Evolutionary conservation across 2,329 filamentous ascomycete species (phyloP).

Genomic region (Phyllosticta ampelicida): DNA sequence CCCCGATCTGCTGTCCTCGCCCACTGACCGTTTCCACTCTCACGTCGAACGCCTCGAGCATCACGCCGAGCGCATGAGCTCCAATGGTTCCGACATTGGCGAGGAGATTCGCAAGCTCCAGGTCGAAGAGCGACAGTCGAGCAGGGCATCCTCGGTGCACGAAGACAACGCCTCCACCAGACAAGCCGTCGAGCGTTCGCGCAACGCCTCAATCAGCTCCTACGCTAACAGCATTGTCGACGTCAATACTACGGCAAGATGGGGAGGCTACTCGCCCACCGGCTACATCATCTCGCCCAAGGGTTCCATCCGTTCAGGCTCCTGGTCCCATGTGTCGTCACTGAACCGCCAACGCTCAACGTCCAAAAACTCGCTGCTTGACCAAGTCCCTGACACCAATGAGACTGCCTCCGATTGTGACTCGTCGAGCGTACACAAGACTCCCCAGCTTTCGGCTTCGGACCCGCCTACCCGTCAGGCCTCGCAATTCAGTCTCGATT

Average conservation of each 20-base stretch:
- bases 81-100: constrained; percentile 61
- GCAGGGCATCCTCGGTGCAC: constrained; percentile 46
- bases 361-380: constrained; percentile 31
- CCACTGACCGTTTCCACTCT: constrained; percentile 50
- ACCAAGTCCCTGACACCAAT: constrained; percentile 31
- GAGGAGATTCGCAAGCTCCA: constrained; percentile 66
- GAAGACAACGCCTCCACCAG: neutral
- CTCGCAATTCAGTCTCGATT: constrained; percentile 22
- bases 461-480: constrained; percentile 4
- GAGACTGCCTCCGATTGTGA: constrained; percentile 16
- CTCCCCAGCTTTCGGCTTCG: neutral
- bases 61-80: constrained; percentile 62
- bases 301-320: constrained; percentile 46
- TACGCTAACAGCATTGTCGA: constrained; percentile 54
- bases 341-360: constrained; percentile 28
- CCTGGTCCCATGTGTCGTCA: constrained; percentile 26
- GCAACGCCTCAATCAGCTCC: constrained; percentile 32
- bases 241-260: constrained; percentile 54
- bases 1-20: constrained; percentile 48
- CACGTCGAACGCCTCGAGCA: constrained; percentile 68
- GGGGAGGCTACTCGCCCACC: constrained; percentile 59
- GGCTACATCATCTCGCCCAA: constrained; percentile 58
- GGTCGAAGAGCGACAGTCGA: constrained; percentile 60
- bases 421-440: constrained; percentile 3
- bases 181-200: constrained; percentile 21